Evolutionary conservation across 2,329 filamentous ascomycete genomes (phyloP), one percentile per base, ranked within the genome.

Genomic region (Penicillium sp.): DNA sequence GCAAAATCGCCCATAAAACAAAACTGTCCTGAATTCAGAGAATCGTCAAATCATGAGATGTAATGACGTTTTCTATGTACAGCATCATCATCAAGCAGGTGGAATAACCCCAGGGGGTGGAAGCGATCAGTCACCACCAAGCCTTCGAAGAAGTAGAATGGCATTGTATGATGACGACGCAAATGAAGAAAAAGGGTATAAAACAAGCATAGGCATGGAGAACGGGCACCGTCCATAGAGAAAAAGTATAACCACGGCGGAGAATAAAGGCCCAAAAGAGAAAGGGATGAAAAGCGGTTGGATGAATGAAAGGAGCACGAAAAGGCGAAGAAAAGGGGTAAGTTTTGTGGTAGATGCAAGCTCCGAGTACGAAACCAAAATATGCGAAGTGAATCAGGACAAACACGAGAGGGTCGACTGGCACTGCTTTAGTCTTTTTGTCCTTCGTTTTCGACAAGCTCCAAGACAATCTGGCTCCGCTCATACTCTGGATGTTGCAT

Each of bases 401-500:
- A 2, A 8, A 5, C 18, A 7, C 1, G 8, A 24, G 5, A 22
- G 5, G 5, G 5, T 5, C 14, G 5, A 24, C 29, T 34, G 5
- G 31, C 7, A 35, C 22, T 10, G 14, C 3, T 31, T 61, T 60
- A 79, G 59, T 85, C 82, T 66, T 80, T 82, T 61, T 93, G 89
- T 6, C 90, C 92, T 68, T 96, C 90, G 72, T 97, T 97, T 65
- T 97, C 82, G 62, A 96, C 78, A 82, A 99, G 82, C 78, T 99
- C 94, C 61, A 97, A 80, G 61, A 99, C 87, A 62, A 99, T 86
- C 78, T 97, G 92, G 69, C 86, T 88, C 50, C 89, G 86, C 57
- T 90, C 84, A 61, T 89, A 81, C 75, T 96, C 90, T 0, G 94
- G 94, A 77, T 99, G 94, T 69, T 91, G 90, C 90, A 99, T 92